Evolutionary conservation across 2,329 filamentous ascomycete species (phyloP).

Genomic region (Fusarium coicis): DNA sequence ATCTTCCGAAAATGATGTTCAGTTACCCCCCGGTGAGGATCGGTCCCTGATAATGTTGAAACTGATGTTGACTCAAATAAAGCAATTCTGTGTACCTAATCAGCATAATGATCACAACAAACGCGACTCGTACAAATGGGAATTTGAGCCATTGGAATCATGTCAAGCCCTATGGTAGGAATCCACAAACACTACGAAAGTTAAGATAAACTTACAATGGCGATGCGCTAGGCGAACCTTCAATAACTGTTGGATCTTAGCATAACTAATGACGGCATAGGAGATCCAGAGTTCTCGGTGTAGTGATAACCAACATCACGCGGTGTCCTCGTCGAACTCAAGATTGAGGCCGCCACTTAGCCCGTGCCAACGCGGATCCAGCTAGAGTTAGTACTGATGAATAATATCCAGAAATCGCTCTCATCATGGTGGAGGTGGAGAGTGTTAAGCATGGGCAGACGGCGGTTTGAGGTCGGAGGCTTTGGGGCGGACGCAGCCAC

Average conservation of each 20-base stretch:
- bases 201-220: background rate
- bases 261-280: conserved; percentile 39
- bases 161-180: background rate
- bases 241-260: background rate
- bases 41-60: background rate
- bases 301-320: conserved; percentile 32
- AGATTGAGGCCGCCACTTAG: conserved; percentile 43
- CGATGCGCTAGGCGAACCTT: background rate
- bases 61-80: background rate
- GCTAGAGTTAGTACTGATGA: conserved; percentile 31
- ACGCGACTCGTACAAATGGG: background rate
- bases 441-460: conserved; percentile 40
- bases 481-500: conserved; percentile 44
- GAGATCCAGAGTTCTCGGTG: conserved; percentile 4
- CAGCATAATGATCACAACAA: background rate
- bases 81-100: background rate
- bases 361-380: conserved; percentile 38
- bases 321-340: conserved; percentile 38
- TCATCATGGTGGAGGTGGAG: conserved; percentile 37
- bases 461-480: conserved; percentile 44
- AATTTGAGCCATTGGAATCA: background rate
- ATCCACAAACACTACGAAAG: background rate
- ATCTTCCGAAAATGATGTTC: conserved; percentile 37
- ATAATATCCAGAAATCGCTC: conserved; percentile 30
- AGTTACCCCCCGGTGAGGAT: background rate